Base-by-base conservation (phyloP, 2,329 filamentous ascomycete species). In the Drechmeria coniospora region DNA sequence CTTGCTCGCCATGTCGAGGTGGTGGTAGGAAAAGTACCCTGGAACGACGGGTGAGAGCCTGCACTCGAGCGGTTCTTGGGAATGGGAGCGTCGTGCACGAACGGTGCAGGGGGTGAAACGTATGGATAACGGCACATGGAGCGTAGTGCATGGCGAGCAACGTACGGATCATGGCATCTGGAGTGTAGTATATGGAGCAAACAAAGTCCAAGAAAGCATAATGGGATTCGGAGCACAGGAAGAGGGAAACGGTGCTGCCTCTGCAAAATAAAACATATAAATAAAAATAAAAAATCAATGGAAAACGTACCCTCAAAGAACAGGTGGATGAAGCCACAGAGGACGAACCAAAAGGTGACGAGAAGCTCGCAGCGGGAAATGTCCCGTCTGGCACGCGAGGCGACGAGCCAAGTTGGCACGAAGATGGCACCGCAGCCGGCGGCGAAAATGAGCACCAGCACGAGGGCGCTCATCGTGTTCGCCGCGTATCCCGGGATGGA, bases 271-370 rank as follows among this genome's bases (percentile, higher is more conserved):
- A n/a, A n/a, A n/a, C n/a, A n/a, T n/a, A n/a, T n/a, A n/a, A n/a
- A n/a, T n/a, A n/a, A n/a, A n/a, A n/a, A n/a, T n/a, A n/a, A n/a
- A n/a, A n/a, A n/a, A n/a, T n/a, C n/a, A n/a, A n/a, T n/a, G n/a
- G n/a, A n/a, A n/a, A n/a, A 30, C 21, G 15, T 36, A 52, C 51
- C 54, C 40, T 63, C 58, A 21, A 62, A 53, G 36, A 57, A 49
- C 14, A 56, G 28, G 35, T 59, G 56, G 33, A 59, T 60, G 35
- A 38, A 65, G 48, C 56, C 67, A 63, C 77, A 80, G 10, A 87
- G 59, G 14, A 76, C 64, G 49, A 86, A 86, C 81, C 81, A 87
- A 52, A 82, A 52, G 14, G 77, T 67, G 4, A 66, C 67, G 9
- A 64, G 39, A 25, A 71, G 59, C 37, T 83, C 78, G 15, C 47